Conservation (phyloP, 139 green algal genomes). For the Ulvella scutata region DNA sequence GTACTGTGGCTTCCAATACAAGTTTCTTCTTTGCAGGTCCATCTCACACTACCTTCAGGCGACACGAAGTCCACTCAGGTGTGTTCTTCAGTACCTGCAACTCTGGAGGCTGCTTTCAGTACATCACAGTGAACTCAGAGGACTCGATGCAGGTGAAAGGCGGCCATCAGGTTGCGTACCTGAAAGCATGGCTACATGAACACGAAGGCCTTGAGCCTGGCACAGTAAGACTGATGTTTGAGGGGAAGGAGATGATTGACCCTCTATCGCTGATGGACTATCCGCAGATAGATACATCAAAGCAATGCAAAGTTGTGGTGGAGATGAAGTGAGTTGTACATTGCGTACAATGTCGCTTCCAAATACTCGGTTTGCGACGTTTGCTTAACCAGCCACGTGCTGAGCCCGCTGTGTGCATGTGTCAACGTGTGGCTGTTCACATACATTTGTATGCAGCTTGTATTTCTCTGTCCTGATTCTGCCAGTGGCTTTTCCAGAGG, state of each 20-base stretch:
- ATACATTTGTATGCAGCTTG: too few species aligned
- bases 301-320: neutral
- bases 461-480: too few species aligned
- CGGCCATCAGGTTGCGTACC: neutral
- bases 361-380: too few species aligned
- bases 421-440: too few species aligned
- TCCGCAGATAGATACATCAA: neutral
- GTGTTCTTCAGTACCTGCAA: neutral
- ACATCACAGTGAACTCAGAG: neutral
- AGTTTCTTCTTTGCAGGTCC: neutral
- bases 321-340: neutral
- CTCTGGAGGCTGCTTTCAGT: neutral
- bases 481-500: too few species aligned
- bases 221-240: neutral
- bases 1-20: neutral
- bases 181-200: neutral
- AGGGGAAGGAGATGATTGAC: neutral
- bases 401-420: too few species aligned
- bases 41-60: neutral
- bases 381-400: too few species aligned
- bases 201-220: neutral
- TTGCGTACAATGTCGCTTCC: too few species aligned
- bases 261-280: neutral
- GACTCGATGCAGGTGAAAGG: neutral
- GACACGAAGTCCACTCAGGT: neutral